phyloP scores from a whole-genome alignment of 805 yeast genomes.

The Ogataea thermomethanolica region DNA sequence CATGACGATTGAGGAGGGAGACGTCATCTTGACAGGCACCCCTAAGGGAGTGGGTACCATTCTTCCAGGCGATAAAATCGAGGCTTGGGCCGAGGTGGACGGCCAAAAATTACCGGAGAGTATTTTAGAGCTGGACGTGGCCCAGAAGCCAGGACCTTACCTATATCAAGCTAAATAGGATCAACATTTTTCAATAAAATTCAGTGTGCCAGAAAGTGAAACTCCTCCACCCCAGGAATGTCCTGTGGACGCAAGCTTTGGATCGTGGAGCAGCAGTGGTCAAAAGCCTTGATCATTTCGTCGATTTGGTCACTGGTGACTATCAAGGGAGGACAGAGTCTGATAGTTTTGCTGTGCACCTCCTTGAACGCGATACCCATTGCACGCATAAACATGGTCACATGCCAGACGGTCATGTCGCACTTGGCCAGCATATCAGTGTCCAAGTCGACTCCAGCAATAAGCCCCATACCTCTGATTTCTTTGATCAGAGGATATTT shows the following conservation, averaged over 20 bases:
- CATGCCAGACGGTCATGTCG: constrained; percentile 24
- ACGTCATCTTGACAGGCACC: constrained; percentile 89
- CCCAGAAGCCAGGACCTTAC: constrained; percentile 57
- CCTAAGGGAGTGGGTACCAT: constrained; percentile 95
- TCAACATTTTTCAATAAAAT: neutral
- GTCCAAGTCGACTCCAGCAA: constrained; percentile 25
- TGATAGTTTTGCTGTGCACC: constrained; percentile 23
- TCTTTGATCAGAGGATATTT: constrained; percentile 21
- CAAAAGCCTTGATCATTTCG: constrained; percentile 17
- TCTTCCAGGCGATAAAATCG: constrained; percentile 71
- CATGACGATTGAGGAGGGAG: constrained; percentile 90
- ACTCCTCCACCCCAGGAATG: constrained; percentile 22
- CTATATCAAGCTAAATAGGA: constrained; percentile 33
- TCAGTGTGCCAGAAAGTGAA: constrained; percentile 15
- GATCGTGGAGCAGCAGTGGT: constrained; percentile 19
- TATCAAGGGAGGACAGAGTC: constrained; percentile 25
- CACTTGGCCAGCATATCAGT: constrained; percentile 10
- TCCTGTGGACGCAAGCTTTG: constrained; percentile 10
- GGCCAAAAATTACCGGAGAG: constrained; percentile 54
- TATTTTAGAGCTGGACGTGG: constrained; percentile 48
- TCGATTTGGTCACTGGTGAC: constrained; percentile 19
- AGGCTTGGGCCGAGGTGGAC: constrained; percentile 56
- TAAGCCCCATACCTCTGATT: constrained; percentile 26
- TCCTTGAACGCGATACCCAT: constrained; percentile 27
- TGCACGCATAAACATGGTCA: constrained; percentile 26